Evolutionary conservation across 2,329 filamentous ascomycete species (phyloP).

Genomic region (Fusarium goolgardi): DNA sequence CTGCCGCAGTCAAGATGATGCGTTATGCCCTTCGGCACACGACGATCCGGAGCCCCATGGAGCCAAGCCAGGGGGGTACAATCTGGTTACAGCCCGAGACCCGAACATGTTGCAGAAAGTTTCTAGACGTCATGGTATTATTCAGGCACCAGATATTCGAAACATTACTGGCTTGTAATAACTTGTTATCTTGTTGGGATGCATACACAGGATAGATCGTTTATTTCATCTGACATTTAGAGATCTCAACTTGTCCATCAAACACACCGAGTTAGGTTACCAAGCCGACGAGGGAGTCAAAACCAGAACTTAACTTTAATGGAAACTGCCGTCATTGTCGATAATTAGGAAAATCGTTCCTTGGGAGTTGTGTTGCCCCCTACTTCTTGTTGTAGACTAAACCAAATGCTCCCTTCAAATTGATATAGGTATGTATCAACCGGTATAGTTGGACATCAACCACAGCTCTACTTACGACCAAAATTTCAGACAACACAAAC

Average conservation of each 20-base stretch:
- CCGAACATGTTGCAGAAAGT: constrained; percentile 27
- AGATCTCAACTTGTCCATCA: constrained; percentile 5
- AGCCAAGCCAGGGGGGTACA: constrained; percentile 31
- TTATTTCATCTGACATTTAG: background rate
- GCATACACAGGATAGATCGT: background rate
- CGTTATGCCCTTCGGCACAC: constrained; percentile 35
- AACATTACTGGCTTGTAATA: constrained; percentile 16
- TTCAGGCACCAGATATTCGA: constrained; percentile 34
- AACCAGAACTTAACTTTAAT: background rate
- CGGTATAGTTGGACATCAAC: background rate
- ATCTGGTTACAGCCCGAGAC: constrained; percentile 36
- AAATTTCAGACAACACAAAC: background rate
- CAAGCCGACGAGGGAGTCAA: background rate
- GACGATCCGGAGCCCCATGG: constrained; percentile 38
- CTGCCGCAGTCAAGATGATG: constrained; percentile 30
- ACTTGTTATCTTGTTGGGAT: background rate
- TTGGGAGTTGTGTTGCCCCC: background rate
- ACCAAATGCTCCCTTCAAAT: background rate
- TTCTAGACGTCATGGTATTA: constrained; percentile 33
- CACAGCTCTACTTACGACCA: background rate
- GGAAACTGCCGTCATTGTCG: too few relatives aligned
- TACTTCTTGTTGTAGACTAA: background rate
- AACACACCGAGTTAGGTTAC: background rate
- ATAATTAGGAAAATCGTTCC: background rate
- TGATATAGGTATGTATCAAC: background rate